Conservation (phyloP, 345 rosid genomes). For the Zanthoxylum bungeanum region DNA sequence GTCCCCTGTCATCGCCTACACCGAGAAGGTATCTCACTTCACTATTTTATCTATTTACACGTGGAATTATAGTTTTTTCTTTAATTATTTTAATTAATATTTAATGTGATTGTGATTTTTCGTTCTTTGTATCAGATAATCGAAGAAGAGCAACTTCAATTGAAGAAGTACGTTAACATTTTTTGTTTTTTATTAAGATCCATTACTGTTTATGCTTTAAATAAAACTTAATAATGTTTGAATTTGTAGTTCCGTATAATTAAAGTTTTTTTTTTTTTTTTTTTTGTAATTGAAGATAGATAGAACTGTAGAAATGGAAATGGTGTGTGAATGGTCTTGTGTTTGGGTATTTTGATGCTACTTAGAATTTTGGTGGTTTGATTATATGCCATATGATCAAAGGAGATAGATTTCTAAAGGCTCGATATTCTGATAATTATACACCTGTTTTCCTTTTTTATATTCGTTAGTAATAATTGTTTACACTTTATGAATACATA, state of each 20-base stretch:
- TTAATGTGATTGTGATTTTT: constrained; percentile 15
- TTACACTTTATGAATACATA: too few relatives aligned
- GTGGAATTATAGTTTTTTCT: not conserved
- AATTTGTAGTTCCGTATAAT: too few relatives aligned
- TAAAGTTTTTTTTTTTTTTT: too few relatives aligned
- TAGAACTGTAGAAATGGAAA: not conserved
- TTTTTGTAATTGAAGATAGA: not conserved
- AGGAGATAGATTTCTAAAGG: not conserved
- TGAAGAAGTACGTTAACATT: constrained; percentile 53
- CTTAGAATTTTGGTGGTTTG: not conserved
- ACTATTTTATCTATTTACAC: not conserved
- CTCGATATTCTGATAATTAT: not conserved
- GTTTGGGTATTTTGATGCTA: not conserved
- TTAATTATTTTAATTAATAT: not conserved
- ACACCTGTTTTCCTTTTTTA: not conserved
- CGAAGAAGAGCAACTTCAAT: constrained; percentile 81
- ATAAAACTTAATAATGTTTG: too few relatives aligned
- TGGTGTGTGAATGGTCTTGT: not conserved
- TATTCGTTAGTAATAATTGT: not conserved
- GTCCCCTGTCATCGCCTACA: constrained; percentile 83
- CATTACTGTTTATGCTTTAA: not conserved
- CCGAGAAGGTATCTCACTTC: constrained; percentile 63
- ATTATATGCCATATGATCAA: not conserved
- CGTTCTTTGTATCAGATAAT: constrained; percentile 50
- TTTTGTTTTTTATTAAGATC: not conserved